Percentiles rank a stretch among this genome's conserved stretches.
Conservation (phyloP, 2,329 filamentous ascomycete genomes). For the Aspergillus hiratsukae region DNA sequence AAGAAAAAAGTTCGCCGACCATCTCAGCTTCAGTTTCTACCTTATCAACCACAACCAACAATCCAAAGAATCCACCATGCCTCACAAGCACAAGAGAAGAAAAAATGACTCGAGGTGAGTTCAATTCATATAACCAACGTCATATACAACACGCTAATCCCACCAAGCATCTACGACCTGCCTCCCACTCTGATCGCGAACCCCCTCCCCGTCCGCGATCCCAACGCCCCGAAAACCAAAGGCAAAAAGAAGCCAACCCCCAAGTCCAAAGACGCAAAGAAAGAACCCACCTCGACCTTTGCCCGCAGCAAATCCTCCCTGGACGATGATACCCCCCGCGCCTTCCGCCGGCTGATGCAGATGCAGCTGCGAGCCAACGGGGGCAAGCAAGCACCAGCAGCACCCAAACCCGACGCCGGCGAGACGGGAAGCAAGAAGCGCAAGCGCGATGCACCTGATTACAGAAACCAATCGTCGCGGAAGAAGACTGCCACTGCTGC, state of each 20-base stretch:
- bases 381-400: slow-evolving; percentile 52
- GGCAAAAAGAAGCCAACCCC: slow-evolving; percentile 20
- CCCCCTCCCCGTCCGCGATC: slow-evolving; percentile 53
- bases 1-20: slow-evolving; percentile 5
- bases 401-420: slow-evolving; percentile 61
- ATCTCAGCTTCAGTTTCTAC: background rate
- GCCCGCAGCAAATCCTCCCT: slow-evolving; percentile 28
- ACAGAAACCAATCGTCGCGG: slow-evolving; percentile 10
- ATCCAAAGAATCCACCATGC: slow-evolving; percentile 52
- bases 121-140: slow-evolving; percentile 1
- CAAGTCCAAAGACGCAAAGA: slow-evolving; percentile 30
- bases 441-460: slow-evolving; percentile 33
- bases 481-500: slow-evolving; percentile 27
- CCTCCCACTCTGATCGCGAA: slow-evolving; percentile 58
- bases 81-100: slow-evolving; percentile 76
- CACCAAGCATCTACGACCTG: slow-evolving; percentile 50
- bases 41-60: slow-evolving; percentile 5
- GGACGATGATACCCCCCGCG: slow-evolving; percentile 78
- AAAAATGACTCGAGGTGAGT: slow-evolving; percentile 36
- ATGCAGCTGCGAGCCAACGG: slow-evolving; percentile 68
- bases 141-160: background rate
- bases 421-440: slow-evolving; percentile 44
- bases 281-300: slow-evolving; percentile 38
- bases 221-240: slow-evolving; percentile 18
- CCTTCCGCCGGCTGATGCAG: slow-evolving; percentile 81